Evolutionary conservation across 257 asterid species (phyloP), one percentile per base, ranked within the genome.

Genomic region (Marsdenia floribunda): DNA sequence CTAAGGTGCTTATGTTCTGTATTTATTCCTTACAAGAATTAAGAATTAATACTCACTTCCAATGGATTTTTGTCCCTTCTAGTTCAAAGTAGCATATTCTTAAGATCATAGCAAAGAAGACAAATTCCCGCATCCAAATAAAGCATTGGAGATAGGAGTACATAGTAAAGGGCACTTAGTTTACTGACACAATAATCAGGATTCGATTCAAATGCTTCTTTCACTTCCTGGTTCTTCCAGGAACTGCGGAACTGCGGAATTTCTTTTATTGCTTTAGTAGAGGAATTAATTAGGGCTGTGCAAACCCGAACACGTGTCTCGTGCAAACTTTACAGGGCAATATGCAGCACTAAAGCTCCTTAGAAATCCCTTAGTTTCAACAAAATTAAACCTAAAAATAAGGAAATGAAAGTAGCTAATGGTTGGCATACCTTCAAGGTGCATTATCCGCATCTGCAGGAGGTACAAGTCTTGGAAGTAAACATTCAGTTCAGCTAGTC

Each of bases 391-490:
- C 66, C 40, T 63, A 65, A 59, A 63, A 67, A 73, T 37, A 16
- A 69, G 71, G 58, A 16, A 75, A 73, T 33, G 53, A 50, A 42
- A 29, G 1, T 75, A 61, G 14, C 54, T 37, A 33, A 29, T 37
- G 42, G 76, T 60, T 4, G 79, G 81, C 78, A 26, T 22, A 63
- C 73, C 80, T 70, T 82, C 75, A 59, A 87, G 69, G 75, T 85
- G 87, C 84, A 82, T 13, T 66, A 87, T 68, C 50, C 79, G 69
- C 44, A 75, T 68, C 64, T 75, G 75, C 77, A 87, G 78, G 70
- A n/a, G 8, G 77, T 83, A 75, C 24, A 85, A 78, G 78, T 88
- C 90, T 46, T 70, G 77, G 47, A 75, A 47, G 59, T 42, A 19
- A 57, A 81, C 1, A 69, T 7, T 72, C 13, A 81, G 70, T 49